Conservation (phyloP, 495 filamentous ascomycete genomes). For the Mytilinidion resinicola region DNA sequence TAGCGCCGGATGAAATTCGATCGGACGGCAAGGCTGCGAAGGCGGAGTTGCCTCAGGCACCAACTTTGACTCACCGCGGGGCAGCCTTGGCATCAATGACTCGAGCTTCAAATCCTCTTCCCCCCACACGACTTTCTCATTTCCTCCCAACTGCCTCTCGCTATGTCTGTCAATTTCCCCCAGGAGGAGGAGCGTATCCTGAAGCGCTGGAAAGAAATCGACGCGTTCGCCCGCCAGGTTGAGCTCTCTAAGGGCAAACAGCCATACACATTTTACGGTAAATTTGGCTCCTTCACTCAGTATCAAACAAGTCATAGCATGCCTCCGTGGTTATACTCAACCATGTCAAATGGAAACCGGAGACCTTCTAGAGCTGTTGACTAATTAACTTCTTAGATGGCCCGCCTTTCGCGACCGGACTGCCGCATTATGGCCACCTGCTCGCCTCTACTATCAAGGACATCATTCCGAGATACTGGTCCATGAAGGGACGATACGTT, state of each 20-base stretch:
- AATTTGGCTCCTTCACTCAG: constrained; percentile 56
- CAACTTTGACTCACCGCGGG: too few species aligned
- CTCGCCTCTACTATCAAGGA: constrained; percentile 97
- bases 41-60: too few species aligned
- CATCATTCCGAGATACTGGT: constrained; percentile 94
- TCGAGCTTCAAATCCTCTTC: background rate
- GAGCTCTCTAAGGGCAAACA: constrained; percentile 65
- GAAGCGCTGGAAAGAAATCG: constrained; percentile 77
- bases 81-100: too few species aligned
- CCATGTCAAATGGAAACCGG: background rate
- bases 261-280: constrained; percentile 70
- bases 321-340: background rate
- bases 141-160: constrained; percentile 4
- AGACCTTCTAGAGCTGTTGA: too few species aligned
- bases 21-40: too few species aligned
- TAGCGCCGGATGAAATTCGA: too few species aligned
- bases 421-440: constrained; percentile 94
- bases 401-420: constrained; percentile 60
- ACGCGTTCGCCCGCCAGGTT: constrained; percentile 75
- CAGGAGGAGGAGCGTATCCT: constrained; percentile 81
- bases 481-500: constrained; percentile 91
- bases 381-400: constrained; percentile 37
- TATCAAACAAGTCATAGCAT: constrained; percentile 19
- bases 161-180: constrained; percentile 87
- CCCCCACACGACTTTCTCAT: background rate